Percentiles rank a stretch among this genome's conserved stretches.
phyloP scores from a whole-genome alignment of 2,329 filamentous ascomycete genomes.

The Chrysoporthe austroafricana region DNA sequence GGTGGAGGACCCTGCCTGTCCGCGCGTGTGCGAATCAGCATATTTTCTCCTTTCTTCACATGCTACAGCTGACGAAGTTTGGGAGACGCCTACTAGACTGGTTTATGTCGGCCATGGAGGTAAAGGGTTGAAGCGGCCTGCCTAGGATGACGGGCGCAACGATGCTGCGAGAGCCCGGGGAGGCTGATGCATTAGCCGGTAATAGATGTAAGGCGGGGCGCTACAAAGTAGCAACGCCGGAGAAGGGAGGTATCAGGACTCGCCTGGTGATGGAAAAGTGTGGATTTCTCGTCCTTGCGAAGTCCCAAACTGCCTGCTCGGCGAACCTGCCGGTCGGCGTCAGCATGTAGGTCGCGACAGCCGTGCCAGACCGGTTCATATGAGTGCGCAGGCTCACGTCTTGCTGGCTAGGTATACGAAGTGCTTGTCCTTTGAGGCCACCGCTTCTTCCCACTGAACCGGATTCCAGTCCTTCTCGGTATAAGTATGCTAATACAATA shows the following conservation, averaged over 20 bases:
- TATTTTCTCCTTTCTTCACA: not conserved
- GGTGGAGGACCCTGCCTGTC: not conserved
- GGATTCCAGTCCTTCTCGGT: conserved; percentile 8
- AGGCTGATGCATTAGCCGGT: not conserved
- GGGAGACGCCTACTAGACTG: not conserved
- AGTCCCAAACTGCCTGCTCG: conserved; percentile 4
- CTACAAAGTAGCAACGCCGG: not conserved
- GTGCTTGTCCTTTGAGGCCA: not conserved
- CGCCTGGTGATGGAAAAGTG: not conserved
- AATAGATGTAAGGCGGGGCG: too few species aligned
- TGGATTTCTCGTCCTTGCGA: not conserved
- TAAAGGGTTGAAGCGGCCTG: not conserved
- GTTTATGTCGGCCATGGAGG: not conserved
- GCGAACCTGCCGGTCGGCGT: not conserved
- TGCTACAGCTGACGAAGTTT: too few species aligned
- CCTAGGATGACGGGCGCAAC: not conserved
- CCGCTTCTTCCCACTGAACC: conserved; percentile 5
- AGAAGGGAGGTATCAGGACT: not conserved
- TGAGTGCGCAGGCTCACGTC: not conserved
- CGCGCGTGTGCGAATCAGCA: not conserved
- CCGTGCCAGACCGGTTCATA: not conserved
- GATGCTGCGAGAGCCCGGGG: not conserved
- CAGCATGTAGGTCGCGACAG: not conserved
- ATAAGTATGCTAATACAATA: not conserved
- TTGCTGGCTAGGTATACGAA: conserved; percentile 12